Evolutionary conservation across 345 rosid genomes (phyloP), one percentile per base, ranked within the genome.

Genomic region (Luvunga scandens): DNA sequence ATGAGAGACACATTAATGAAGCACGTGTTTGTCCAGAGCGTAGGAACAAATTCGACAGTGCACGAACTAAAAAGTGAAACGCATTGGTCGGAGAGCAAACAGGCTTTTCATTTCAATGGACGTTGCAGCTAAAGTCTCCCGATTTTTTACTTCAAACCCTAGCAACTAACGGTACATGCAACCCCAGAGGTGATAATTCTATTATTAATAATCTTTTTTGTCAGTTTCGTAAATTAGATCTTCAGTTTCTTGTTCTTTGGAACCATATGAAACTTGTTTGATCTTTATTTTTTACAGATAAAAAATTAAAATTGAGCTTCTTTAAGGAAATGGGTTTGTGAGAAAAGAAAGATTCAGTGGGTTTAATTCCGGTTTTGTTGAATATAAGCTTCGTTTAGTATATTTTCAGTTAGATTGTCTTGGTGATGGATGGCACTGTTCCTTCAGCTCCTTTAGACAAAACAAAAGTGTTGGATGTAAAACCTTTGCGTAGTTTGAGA

Each of bases 391-490:
- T 28, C n/a, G 2, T 55, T 42, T 55, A 28, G 59, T 59, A 30
- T 72, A 22, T 36, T 33, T 19, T 48, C 4, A 28, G 67, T 56
- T 4, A 2, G 65, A 5, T 22, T 71, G 24, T 72, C 21, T 74
- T 39, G 87, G 34, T 67, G 53, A 90, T 91, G 96, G 92, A 87
- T 76, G 86, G 76, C 68, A 59, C 82, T 71, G 68, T 38, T 69
- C 77, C 81, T 61, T n/a, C 84, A n/a, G 48, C 65, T 77, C 74
- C 73, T 66, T 63, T 69, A 61, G 94, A 93, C 77, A 94, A 89
- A 79, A 83, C 90, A 1, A 85, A 85, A 79, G 97, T 94, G 57
- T 82, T 89, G 79, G 97, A 94, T 83, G 89, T 93, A 48, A 89
- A 87, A 82, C 98, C 98, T 3, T 76, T 94, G 42, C 92, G 97